Percentiles rank a stretch among this genome's conserved stretches.
Conservation (phyloP, 805 yeast genomes). For the Starmerella vitae region DNA sequence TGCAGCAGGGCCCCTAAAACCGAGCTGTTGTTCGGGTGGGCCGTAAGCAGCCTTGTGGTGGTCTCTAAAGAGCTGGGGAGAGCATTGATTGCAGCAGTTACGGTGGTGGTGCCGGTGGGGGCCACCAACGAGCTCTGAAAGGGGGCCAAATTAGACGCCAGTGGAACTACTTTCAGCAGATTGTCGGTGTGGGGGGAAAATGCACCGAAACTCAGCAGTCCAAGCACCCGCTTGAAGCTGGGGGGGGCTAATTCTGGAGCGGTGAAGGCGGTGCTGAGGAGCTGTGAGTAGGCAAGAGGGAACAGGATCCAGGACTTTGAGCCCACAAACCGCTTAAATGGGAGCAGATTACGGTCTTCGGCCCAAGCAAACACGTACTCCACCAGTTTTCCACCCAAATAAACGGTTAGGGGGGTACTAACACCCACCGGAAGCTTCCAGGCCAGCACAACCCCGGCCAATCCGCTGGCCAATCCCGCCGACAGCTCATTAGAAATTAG, state of each 20-base stretch:
- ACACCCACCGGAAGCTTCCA: slow-evolving; percentile 21
- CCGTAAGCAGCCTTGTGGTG: slow-evolving; percentile 23
- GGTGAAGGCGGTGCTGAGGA: slow-evolving; percentile 27
- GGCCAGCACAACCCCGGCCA: slow-evolving; percentile 14
- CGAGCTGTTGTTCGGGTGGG: slow-evolving; percentile 26
- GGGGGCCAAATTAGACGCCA: slow-evolving; percentile 24
- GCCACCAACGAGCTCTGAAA: slow-evolving; percentile 25
- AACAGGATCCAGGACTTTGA: slow-evolving; percentile 31
- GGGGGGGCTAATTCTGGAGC: slow-evolving; percentile 28
- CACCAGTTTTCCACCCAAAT: slow-evolving; percentile 25
- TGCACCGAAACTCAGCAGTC: slow-evolving; percentile 22
- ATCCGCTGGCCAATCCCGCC: too few relatives aligned
- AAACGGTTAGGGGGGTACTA: slow-evolving; percentile 25
- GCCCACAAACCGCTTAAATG: slow-evolving; percentile 28
- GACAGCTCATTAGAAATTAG: too few relatives aligned
- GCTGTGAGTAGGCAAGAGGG: slow-evolving; percentile 31
- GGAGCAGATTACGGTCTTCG: slow-evolving; percentile 26
- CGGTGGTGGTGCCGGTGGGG: slow-evolving; percentile 14
- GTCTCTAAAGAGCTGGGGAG: too few relatives aligned
- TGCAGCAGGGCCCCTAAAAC: slow-evolving; percentile 27
- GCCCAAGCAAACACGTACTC: slow-evolving; percentile 28
- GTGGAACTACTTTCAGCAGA: slow-evolving; percentile 25
- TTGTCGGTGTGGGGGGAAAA: slow-evolving; percentile 27
- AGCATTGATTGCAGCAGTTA: slow-evolving; percentile 20
- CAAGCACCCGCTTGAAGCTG: slow-evolving; percentile 24